Evolutionary conservation across 129 eudicot genomes (phyloP), one percentile per base, ranked within the genome.

Genomic region (Gnaphalium uliginosum): DNA sequence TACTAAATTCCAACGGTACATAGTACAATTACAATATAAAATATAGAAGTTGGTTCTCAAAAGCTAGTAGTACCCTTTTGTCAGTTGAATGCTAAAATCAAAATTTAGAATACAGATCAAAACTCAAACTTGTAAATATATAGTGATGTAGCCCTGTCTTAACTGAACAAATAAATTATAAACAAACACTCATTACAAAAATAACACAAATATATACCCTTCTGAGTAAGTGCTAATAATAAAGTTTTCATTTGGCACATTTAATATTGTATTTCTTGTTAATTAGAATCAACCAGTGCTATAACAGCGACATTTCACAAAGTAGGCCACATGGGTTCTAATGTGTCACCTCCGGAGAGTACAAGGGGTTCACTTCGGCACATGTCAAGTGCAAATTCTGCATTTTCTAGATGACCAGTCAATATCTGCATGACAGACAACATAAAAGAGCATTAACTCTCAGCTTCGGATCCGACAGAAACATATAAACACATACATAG

Each of bases 351-450:
- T 87, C 98, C 95, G 78, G 95, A 93, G 48, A 93, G 98, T 80
- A 93, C 96, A 81, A 86, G 78, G 64, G 98, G 98, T 77, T 88
- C 98, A 21, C 79, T 85, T 15, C 88, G 90, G 63, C 89, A 84
- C 96, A 88, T 89, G 25, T 89, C 95, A 62, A 93, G 90, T 37
- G 96, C 98, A 81, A 90, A 93, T 81, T 90, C 95, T 4, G 96
- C 98, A 86, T 86, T 88, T 68, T 90, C 95, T 82, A 88, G 72
- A 80, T 93, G 96, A 25, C 98, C 96, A 18, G 85, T 83, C 78
- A 93, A 78, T 54, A 93, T 69, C 98, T 93, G 46, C 46, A 37
- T 9, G 46, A 37, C 9, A 37, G 9, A 37, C 13, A 9, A 13
- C 46, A 37, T 37, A 8, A 8, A 37, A 37, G 46, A 37, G 46